phyloP scores from a whole-genome alignment of 73 alveolate species.

The Uronychia setigera region DNA sequence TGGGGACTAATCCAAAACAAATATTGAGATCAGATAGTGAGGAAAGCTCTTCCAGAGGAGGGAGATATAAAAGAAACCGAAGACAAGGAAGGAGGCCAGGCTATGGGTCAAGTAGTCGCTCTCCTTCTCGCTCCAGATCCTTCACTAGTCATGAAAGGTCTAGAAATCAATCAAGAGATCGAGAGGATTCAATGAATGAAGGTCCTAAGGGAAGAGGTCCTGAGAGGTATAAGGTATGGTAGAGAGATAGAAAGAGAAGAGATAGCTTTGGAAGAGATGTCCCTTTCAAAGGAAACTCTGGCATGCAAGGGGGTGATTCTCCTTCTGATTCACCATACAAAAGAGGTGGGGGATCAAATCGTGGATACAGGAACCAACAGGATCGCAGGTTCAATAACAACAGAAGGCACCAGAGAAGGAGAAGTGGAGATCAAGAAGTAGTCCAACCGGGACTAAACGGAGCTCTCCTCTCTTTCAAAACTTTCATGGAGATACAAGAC shows the following conservation, averaged over 20 bases:
- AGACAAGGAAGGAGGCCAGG: not conserved
- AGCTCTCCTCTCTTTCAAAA: constrained; percentile 64
- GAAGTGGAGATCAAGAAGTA: constrained; percentile 1
- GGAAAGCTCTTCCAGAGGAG: constrained; percentile 1
- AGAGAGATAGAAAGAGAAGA: not conserved
- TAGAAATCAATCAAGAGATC: not conserved
- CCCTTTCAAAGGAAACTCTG: not conserved
- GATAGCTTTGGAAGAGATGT: not conserved
- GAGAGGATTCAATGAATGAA: not conserved
- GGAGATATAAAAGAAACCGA: not conserved
- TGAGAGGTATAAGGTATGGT: not conserved
- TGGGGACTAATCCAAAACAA: not conserved
- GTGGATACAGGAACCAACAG: not conserved
- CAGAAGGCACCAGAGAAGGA: not conserved
- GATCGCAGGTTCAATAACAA: not conserved
- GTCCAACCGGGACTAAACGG: constrained; percentile 75
- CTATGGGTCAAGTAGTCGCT: not conserved
- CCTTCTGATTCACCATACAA: not conserved
- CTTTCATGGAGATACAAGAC: constrained; percentile 70
- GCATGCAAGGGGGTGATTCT: not conserved
- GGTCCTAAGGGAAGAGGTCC: not conserved
- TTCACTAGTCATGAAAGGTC: not conserved
- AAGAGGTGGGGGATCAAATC: not conserved
- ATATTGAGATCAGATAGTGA: not conserved
- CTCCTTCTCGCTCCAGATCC: not conserved